A percentile compares a stretch with the other conserved stretches of the same genome.
These are phyloP conservation scores for Raddia guianensis DNA, from an alignment of 176 grass and related monocot species.

Conservation along the genomic window DNA sequence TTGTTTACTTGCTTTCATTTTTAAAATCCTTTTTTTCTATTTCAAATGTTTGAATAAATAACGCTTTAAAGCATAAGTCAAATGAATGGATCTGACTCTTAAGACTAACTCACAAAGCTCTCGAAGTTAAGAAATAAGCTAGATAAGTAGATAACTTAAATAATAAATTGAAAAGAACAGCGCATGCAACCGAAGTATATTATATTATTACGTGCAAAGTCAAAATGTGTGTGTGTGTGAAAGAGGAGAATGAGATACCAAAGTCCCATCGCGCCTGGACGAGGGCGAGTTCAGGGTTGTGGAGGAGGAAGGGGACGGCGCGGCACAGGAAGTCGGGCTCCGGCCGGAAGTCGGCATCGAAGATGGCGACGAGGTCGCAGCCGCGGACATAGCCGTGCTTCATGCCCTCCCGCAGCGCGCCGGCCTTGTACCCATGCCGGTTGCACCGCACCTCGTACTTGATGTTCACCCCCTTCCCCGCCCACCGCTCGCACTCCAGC, in stretches of 20 bases:
- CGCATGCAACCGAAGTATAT: too few relatives aligned
- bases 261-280: conserved; percentile 88
- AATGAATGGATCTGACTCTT: too few relatives aligned
- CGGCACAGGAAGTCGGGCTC: conserved; percentile 73
- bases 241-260: conserved; percentile 32
- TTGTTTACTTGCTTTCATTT: too few relatives aligned
- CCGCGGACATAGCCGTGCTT: conserved; percentile 70
- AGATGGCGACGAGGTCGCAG: conserved; percentile 80
- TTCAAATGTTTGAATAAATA: too few relatives aligned
- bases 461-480: conserved; percentile 81
- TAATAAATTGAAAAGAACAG: too few relatives aligned
- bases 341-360: conserved; percentile 95
- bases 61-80: too few relatives aligned
- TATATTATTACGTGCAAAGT: too few relatives aligned
- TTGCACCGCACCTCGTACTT: conserved; percentile 81
- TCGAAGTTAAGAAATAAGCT: too few relatives aligned
- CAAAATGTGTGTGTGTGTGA: too few relatives aligned
- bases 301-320: conserved; percentile 76
- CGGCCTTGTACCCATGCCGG: conserved; percentile 91
- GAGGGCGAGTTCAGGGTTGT: conserved; percentile 80
- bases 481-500: conserved; percentile 63
- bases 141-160: too few relatives aligned
- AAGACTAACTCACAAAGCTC: too few relatives aligned
- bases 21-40: too few relatives aligned
- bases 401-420: conserved; percentile 85